Conservation (phyloP, 768 basidiomycete species). For the Mycena chlorophos region DNA sequence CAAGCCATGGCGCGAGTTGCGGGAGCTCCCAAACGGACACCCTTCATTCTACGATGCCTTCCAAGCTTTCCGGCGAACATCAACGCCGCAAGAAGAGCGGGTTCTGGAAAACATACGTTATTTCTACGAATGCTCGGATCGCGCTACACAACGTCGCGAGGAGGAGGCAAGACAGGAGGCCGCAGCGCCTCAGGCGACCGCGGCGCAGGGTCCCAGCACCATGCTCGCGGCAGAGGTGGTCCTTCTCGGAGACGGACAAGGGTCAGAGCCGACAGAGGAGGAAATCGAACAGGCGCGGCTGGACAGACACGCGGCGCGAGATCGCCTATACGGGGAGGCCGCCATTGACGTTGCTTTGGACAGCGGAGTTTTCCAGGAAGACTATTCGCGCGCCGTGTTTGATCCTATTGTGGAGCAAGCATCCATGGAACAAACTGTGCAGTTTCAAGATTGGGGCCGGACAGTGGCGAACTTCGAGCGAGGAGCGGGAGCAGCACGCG, state of each 20-base stretch:
- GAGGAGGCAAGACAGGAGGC: neutral
- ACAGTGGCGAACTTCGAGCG: no score
- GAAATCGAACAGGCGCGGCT: neutral
- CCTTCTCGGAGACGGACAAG: neutral
- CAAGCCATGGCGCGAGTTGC: conserved; percentile 34
- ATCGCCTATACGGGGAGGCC: neutral
- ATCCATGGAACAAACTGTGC: no score
- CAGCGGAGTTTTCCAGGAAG: no score
- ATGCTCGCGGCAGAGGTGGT: neutral
- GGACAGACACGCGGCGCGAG: neutral
- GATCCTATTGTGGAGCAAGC: no score
- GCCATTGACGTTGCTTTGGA: no score
- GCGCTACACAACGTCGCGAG: conserved; percentile 4
- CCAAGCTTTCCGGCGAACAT: conserved; percentile 9
- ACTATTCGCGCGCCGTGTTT: no score
- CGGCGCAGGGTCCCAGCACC: neutral
- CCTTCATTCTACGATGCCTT: conserved; percentile 27
- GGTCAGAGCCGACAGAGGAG: neutral
- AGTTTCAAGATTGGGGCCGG: no score
- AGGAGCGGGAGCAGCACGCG: no score
- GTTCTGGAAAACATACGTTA: conserved; percentile 35
- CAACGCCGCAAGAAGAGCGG: neutral
- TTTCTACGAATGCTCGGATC: conserved; percentile 31
- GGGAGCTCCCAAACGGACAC: conserved; percentile 23
- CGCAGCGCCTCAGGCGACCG: neutral